Conservation (phyloP, 306 rosid species). For the Rosa persica region DNA sequence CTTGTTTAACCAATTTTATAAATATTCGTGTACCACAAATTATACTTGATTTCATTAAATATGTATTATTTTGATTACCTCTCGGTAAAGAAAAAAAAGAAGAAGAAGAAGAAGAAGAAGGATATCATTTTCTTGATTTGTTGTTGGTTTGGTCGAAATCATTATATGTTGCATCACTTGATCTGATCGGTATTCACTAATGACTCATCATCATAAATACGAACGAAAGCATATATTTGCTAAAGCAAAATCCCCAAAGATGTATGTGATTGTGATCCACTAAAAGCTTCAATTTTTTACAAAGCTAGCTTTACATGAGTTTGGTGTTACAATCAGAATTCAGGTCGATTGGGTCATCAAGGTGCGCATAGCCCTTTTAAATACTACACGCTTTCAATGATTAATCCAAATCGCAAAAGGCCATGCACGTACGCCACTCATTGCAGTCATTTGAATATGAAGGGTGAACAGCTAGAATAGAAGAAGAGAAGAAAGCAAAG, state of each 20-base stretch:
- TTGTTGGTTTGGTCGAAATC: neutral
- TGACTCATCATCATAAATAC: neutral
- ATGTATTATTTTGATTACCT: too few species aligned
- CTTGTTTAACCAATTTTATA: too few species aligned
- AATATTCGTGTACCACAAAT: neutral
- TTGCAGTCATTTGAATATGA: neutral
- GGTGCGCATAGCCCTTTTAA: neutral
- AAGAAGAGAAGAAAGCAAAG: neutral
- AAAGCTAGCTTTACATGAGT: too few species aligned
- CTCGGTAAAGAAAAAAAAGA: too few species aligned
- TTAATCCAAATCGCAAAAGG: neutral
- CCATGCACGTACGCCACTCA: neutral
- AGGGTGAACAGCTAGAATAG: neutral
- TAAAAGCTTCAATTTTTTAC: too few species aligned
- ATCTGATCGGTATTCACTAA: neutral
- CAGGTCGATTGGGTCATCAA: neutral
- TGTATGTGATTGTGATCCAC: too few species aligned
- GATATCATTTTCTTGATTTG: neutral
- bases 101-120: too few species aligned
- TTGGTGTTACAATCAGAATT: neutral
- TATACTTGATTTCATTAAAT: neutral
- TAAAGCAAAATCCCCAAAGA: neutral
- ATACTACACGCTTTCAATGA: neutral
- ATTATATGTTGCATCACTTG: neutral
- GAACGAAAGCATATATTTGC: too few species aligned